Evolutionary conservation across 164 flowering plant species (phyloP), one percentile per base, ranked within the genome.

Genomic region (Vitis riparia): DNA sequence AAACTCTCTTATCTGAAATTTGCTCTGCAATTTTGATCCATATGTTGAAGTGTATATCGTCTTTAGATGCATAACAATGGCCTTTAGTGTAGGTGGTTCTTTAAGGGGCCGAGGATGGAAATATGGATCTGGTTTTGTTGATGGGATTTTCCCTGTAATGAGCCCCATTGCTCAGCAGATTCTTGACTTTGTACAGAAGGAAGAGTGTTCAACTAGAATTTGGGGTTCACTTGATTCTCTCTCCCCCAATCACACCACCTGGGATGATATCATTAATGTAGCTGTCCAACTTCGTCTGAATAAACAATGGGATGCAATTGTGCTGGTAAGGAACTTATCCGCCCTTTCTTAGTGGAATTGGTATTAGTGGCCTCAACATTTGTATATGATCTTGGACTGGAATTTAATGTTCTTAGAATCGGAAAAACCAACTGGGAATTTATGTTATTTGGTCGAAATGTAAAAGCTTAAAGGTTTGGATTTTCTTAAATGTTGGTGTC

Each of bases 31-130:
- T 57, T 57, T 6, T 9, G 16, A 11, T 62, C 17, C 8, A 16
- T 63, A 11, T 19, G 3, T 55, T 16, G 23, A 11, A 11, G 32
- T 11, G 17, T 56, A 23, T 17, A 37, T 10, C 12, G 27, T 49
- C 17, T 44, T 60, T 8, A n/a, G 12, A 51, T 19, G 3, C n/a
- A 63, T n/a, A 47, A 63, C 37, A 4, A 15, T 57, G 17, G 17
- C 60, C 15, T 49, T 73, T 57, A 11, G 1, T 53, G 8, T 63
- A 91, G 97, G 93, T 71, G 98, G 97, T 66, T 79, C 93, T 44
- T 72, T 93, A 44, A 91, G 92, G 74, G 93, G 97, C 32, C 78
- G 76, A 62, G 98, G 98, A 75, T 93, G 98, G 98, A 90, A 88
- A 68, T 89, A 88, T 71, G 98, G 98, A 27, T 91, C 94, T 65